phyloP scores from a whole-genome alignment of 352 stramenopile species.

The Blastocystis sp. region DNA sequence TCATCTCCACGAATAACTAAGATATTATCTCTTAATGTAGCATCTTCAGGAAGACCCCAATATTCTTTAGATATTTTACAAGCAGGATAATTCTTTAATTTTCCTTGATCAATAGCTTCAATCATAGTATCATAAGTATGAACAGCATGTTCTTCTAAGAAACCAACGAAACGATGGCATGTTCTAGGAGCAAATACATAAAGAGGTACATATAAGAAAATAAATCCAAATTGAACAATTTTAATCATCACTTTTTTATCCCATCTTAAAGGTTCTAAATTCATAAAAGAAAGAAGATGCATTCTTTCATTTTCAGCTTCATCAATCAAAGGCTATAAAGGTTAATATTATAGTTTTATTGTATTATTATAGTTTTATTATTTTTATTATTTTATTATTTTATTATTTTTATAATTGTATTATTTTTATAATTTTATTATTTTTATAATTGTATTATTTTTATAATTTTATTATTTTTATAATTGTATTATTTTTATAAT shows the following conservation, averaged over 20 bases:
- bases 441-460: too few relatives aligned
- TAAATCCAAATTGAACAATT: conserved; percentile 29
- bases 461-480: too few relatives aligned
- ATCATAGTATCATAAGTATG: conserved; percentile 62
- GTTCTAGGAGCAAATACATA: conserved; percentile 64
- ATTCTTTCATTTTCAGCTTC: conserved; percentile 74
- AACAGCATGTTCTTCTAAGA: conserved; percentile 67
- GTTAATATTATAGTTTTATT: too few relatives aligned
- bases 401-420: too few relatives aligned
- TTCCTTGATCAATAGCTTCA: conserved; percentile 57
- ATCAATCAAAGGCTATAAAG: conserved; percentile 64
- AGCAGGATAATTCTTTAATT: conserved; percentile 50
- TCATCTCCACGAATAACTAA: conserved; percentile 65
- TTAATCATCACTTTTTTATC: conserved; percentile 38
- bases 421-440: too few relatives aligned
- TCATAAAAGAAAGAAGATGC: conserved; percentile 66
- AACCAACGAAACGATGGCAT: conserved; percentile 69
- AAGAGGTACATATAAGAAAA: conserved; percentile 43
- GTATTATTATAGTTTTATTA: too few relatives aligned
- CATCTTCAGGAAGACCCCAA: conserved; percentile 57
- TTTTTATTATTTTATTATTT: too few relatives aligned
- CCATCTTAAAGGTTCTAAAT: conserved; percentile 24
- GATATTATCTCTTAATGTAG: conserved; percentile 58
- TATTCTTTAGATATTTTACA: conserved; percentile 60
- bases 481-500: too few relatives aligned